phyloP scores from a whole-genome alignment of 1,284 basidiomycete genomes.

The Ustilago esculenta region DNA sequence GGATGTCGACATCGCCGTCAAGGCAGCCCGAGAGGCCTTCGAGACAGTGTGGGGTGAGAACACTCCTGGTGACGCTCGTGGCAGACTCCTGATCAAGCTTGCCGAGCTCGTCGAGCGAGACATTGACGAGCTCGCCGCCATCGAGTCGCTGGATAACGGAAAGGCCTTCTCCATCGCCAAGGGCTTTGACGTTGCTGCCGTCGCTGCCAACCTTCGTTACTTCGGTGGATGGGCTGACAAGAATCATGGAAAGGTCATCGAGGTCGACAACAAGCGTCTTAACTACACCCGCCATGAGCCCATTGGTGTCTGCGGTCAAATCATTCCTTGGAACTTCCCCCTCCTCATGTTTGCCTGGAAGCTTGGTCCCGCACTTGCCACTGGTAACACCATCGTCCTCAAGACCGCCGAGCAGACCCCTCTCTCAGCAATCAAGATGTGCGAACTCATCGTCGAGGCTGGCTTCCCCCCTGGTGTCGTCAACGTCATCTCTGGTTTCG shows the following conservation, averaged over 20 bases:
- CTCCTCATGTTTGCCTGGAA: conserved; percentile 68
- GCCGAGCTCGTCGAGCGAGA: conserved; percentile 79
- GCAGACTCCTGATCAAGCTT: conserved; percentile 74
- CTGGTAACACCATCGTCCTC: conserved; percentile 69
- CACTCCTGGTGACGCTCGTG: conserved; percentile 74
- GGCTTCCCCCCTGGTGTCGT: conserved; percentile 82
- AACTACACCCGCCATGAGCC: conserved; percentile 83
- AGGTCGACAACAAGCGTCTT: conserved; percentile 79
- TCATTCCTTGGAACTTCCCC: conserved; percentile 76
- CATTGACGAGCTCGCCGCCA: conserved; percentile 73
- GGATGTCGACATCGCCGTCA: conserved; percentile 61
- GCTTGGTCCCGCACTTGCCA: conserved; percentile 71
- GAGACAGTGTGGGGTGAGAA: conserved; percentile 59
- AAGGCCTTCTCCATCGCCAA: conserved; percentile 79
- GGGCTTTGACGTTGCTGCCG: conserved; percentile 75
- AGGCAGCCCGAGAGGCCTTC: conserved; percentile 58
- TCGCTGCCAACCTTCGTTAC: conserved; percentile 75
- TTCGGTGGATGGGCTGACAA: conserved; percentile 79
- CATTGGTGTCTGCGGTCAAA: conserved; percentile 78
- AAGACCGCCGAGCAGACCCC: conserved; percentile 80
- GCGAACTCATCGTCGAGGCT: conserved; percentile 78
- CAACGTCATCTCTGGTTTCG: conserved; percentile 81
- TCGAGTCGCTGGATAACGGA: conserved; percentile 75
- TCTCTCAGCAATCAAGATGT: conserved; percentile 75
- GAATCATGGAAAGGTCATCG: conserved; percentile 82